Percentiles rank a stretch among this genome's conserved stretches.
These are phyloP conservation scores for Holtermannia corniformis DNA, from an alignment of 768 basidiomycete species.

Conservation along the genomic window DNA sequence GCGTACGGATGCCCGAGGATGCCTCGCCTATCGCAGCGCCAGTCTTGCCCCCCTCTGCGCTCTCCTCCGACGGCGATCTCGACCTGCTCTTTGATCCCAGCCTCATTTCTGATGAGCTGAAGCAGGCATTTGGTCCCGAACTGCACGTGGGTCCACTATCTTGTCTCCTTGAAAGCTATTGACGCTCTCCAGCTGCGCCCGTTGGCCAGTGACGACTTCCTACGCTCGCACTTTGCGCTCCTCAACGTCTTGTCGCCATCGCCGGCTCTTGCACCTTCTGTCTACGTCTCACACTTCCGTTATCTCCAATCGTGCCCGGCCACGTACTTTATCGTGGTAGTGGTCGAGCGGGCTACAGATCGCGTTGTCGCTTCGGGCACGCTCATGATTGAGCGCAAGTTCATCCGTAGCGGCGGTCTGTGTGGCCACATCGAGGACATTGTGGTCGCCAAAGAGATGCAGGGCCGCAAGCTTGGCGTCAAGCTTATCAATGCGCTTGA, in stretches of 20 bases:
- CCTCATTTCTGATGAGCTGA: constrained; percentile 60
- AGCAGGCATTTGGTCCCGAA: constrained; percentile 52
- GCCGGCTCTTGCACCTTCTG: constrained; percentile 57
- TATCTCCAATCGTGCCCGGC: constrained; percentile 29
- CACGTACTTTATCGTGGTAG: constrained; percentile 78
- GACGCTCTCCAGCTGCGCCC: constrained; percentile 51
- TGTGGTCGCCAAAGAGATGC: constrained; percentile 74
- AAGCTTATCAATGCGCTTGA: constrained; percentile 76
- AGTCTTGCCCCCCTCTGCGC: constrained; percentile 22
- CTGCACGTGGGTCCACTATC: constrained; percentile 52
- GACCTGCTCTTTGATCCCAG: constrained; percentile 68
- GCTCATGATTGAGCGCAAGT: constrained; percentile 87
- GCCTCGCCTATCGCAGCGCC: constrained; percentile 14
- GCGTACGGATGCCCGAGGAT: too few relatives aligned
- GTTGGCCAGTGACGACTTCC: constrained; percentile 76
- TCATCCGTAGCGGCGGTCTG: constrained; percentile 66
- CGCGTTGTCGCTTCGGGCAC: constrained; percentile 72
- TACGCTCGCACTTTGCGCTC: constrained; percentile 68
- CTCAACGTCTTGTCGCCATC: constrained; percentile 62
- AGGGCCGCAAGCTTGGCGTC: constrained; percentile 83
- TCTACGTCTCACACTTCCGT: constrained; percentile 55
- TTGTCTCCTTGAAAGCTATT: background rate
- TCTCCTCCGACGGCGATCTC: constrained; percentile 57
- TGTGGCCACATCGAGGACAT: constrained; percentile 98
- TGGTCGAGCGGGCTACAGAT: constrained; percentile 65